These are phyloP conservation scores for Trichocladium uniseriatum DNA, from an alignment of 495 filamentous ascomycete species.

Conservation along the genomic window DNA sequence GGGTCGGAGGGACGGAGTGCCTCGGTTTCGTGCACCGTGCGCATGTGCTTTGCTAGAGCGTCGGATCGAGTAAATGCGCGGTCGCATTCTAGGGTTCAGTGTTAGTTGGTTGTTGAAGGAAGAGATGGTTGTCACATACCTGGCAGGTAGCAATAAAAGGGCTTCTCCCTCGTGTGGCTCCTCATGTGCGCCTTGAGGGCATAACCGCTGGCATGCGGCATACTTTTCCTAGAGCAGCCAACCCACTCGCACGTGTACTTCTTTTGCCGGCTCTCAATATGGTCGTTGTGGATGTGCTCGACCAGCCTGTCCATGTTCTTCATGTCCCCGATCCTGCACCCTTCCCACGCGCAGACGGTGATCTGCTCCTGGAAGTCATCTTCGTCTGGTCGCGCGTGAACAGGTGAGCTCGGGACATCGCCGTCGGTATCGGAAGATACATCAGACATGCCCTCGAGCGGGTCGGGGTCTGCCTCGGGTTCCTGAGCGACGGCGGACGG, in stretches of 20 bases:
- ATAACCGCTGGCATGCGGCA: slow-evolving; percentile 89
- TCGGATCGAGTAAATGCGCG: slow-evolving; percentile 95
- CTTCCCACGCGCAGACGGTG: slow-evolving; percentile 81
- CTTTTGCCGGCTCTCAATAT: slow-evolving; percentile 67
- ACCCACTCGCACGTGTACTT: slow-evolving; percentile 90
- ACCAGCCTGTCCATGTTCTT: slow-evolving; percentile 92
- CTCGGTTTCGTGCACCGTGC: slow-evolving; percentile 96
- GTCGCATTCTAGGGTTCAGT: slow-evolving; percentile 66
- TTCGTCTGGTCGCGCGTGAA: slow-evolving; percentile 55
- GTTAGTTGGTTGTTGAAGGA: background rate
- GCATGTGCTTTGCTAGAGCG: slow-evolving; percentile 95
- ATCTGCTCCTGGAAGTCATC: slow-evolving; percentile 86
- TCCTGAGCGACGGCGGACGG: slow-evolving; percentile 39
- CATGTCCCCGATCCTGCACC: slow-evolving; percentile 69
- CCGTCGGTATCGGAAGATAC: slow-evolving; percentile 85
- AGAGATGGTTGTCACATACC: slow-evolving; percentile 44
- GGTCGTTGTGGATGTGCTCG: slow-evolving; percentile 84
- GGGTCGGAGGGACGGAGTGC: slow-evolving; percentile 80
- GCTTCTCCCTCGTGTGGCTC: slow-evolving; percentile 95
- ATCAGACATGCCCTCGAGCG: slow-evolving; percentile 40
- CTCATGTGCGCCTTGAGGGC: slow-evolving; percentile 94
- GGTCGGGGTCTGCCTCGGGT: slow-evolving; percentile 30
- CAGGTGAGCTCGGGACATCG: slow-evolving; percentile 64
- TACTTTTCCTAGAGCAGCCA: slow-evolving; percentile 76
- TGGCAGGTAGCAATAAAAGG: slow-evolving; percentile 89